Conservation (phyloP, 108 stramenopile genomes). For the Fragilariopsis cylindrus region DNA sequence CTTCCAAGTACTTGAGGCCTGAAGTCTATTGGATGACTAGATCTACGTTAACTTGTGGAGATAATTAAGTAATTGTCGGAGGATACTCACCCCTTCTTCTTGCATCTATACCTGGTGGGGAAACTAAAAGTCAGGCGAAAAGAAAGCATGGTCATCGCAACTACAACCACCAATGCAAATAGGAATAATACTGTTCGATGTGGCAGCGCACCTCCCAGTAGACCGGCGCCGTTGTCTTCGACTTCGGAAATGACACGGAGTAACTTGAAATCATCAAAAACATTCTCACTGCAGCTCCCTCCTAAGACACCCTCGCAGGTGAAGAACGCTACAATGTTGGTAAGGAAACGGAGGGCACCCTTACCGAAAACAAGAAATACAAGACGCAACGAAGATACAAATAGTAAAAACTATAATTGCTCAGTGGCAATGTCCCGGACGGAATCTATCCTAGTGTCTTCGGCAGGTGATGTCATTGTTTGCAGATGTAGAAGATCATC, state of each 20-base stretch:
- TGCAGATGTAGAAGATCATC: conserved; percentile 53
- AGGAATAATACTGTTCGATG: neutral
- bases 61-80: no score
- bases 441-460: conserved; percentile 64
- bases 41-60: neutral
- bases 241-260: neutral
- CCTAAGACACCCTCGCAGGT: neutral
- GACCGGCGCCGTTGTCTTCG: neutral
- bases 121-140: no score
- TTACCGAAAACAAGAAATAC: neutral
- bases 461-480: conserved; percentile 72
- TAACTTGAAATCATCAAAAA: neutral
- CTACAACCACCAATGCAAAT: neutral
- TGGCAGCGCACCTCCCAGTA: neutral
- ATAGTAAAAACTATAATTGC: conserved; percentile 13
- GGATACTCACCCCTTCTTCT: no score
- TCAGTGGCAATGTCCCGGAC: conserved; percentile 48
- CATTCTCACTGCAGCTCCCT: neutral
- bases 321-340: neutral
- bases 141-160: neutral
- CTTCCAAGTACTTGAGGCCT: no score
- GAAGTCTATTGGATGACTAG: neutral
- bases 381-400: neutral
- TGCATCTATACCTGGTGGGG: no score
- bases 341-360: neutral